These are phyloP conservation scores for Xanthoconium purpureum DNA, from an alignment of 768 basidiomycete species.

Conservation along the genomic window DNA sequence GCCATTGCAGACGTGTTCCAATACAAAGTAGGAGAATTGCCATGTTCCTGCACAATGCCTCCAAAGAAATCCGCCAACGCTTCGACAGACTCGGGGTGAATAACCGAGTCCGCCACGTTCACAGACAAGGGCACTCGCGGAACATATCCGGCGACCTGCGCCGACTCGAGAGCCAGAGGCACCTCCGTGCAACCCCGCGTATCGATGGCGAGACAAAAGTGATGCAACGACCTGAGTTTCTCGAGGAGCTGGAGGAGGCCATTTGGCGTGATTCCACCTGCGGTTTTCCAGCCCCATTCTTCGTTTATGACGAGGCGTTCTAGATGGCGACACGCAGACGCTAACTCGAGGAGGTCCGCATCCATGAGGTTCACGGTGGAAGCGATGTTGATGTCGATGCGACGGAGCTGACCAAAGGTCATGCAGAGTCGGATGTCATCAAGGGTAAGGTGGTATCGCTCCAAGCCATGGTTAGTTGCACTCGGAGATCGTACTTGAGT, in stretches of 20 bases:
- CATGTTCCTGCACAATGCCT: background rate
- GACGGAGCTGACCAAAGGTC: conserved; percentile 2
- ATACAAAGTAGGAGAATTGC: background rate
- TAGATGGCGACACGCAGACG: background rate
- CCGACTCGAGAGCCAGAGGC: background rate
- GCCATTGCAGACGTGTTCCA: conserved; percentile 1
- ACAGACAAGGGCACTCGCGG: background rate
- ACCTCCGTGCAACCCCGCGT: background rate
- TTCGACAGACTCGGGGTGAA: conserved; percentile 1
- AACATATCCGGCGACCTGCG: background rate
- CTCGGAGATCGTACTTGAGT: background rate
- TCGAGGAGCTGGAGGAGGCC: conserved; percentile 2
- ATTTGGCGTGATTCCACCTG: background rate
- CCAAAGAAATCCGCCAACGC: conserved; percentile 5
- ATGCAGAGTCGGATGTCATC: background rate
- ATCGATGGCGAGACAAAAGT: conserved; percentile 3
- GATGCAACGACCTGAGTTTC: background rate
- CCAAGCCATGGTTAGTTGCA: background rate
- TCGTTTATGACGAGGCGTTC: conserved; percentile 4
- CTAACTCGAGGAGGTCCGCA: background rate
- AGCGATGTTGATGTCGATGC: conserved; percentile 1
- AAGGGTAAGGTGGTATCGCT: background rate
- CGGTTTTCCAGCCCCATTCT: conserved; percentile 5
- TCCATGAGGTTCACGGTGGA: background rate
- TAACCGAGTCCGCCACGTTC: conserved; percentile 1